A percentile compares a stretch with the other conserved stretches of the same genome.
Conservation (phyloP, 169 alveolate genomes). For the Plasmodium chabaudi region DNA sequence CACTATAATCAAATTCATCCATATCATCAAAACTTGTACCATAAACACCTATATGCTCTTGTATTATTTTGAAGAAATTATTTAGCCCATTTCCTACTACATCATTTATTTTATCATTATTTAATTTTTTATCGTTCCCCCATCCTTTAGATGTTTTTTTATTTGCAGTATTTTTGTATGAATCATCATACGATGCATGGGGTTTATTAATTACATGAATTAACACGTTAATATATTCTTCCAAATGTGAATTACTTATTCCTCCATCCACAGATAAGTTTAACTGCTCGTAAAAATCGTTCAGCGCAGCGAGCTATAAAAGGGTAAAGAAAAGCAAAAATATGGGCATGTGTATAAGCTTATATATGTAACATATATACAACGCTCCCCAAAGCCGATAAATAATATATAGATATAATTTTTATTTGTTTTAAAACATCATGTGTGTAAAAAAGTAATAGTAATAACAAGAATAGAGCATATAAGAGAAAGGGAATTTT, state of each 20-base stretch:
- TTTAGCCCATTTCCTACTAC: constrained; percentile 40
- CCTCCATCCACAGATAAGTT: constrained; percentile 74
- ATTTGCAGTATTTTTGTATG: constrained; percentile 20
- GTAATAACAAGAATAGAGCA: too few species aligned
- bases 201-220: constrained; percentile 70
- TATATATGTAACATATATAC: background rate
- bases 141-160: constrained; percentile 19
- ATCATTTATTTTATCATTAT: constrained; percentile 42
- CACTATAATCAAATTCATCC: background rate
- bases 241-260: constrained; percentile 46
- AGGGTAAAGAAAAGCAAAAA: background rate
- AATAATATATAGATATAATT: background rate
- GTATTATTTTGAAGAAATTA: constrained; percentile 63
- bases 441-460: too few species aligned
- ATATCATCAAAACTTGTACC: constrained; percentile 49
- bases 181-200: constrained; percentile 34
- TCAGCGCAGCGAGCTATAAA: constrained; percentile 69
- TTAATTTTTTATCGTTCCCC: constrained; percentile 8
- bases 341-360: background rate
- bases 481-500: too few species aligned
- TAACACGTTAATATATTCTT: constrained; percentile 74
- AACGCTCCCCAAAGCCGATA: background rate
- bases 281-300: constrained; percentile 71
- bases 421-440: too few species aligned
- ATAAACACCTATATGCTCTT: constrained; percentile 71